Base-by-base conservation (phyloP, 1,284 basidiomycete species). In the Ustilago lituana region DNA sequence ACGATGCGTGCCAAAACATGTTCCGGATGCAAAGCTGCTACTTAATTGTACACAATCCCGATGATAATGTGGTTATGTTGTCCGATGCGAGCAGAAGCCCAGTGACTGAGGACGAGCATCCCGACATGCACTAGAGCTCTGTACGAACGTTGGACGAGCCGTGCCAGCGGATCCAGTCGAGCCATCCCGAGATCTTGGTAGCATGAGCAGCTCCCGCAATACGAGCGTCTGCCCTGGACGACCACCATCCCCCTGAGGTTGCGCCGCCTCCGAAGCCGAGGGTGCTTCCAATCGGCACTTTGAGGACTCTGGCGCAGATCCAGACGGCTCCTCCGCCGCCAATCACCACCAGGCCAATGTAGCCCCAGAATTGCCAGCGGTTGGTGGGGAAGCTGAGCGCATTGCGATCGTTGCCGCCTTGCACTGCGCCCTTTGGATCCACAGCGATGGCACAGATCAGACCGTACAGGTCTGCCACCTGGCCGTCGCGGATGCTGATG, bases 391-490 rank as follows among this genome's bases (percentile, higher is more conserved):
- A 68, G 53, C 61, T 64, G 23, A 75, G 71, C 23, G 69, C 65
- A 23, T 62, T 66, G 37, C 59, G 55, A 33, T 68, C 69, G 41
- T 63, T 55, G 24, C 57, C 55, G n/a, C 61, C 62, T 22, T 73
- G 75, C 23, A 77, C 69, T 2, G 79, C 78, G 4, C 77, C 78
- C 36, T 72, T 74, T 11, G 78, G 68, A 48, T 81, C 71, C 24
- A 74, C 61, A 6, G 92, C 93, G 77, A 93, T 90, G 55, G 87
- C 85, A 79, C 91, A 92, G 66, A 94, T 90, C 31, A 88, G 88
- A 75, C 91, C 89, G 85, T 92, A 94, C 29, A 95, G 88, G 80
- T 94, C 92, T n/a, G 93, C 93, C 19, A 88, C 88, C 82, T 93
- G 90, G 40, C 88, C 89, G 3, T 88, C 89, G 80, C 90, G 90